Conservation (phyloP, 768 basidiomycete species). For the Trametes meyenii region DNA sequence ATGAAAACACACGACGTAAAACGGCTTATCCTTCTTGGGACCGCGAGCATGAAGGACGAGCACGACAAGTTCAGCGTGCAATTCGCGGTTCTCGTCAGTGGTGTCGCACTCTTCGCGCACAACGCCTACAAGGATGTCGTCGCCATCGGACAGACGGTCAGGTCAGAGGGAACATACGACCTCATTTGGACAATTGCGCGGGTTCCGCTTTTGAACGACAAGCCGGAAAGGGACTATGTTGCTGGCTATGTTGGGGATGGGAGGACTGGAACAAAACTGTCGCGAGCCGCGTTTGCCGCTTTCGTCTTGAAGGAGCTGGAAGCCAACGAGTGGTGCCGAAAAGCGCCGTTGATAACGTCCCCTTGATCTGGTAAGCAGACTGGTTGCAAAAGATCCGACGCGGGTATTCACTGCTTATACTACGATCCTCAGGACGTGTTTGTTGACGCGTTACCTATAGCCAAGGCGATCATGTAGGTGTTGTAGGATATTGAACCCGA, state of each 20-base stretch:
- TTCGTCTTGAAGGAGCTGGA: constrained; percentile 63
- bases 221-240: constrained; percentile 46
- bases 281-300: constrained; percentile 60
- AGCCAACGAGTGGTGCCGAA: constrained; percentile 46
- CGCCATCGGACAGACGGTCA: constrained; percentile 59
- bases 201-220: constrained; percentile 63
- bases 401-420: background rate
- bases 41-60: constrained; percentile 63
- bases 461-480: background rate
- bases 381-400: too few species aligned
- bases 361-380: constrained; percentile 24
- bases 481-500: background rate
- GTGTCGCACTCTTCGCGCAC: constrained; percentile 44
- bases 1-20: constrained; percentile 57
- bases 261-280: constrained; percentile 49
- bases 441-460: background rate
- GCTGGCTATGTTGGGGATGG: constrained; percentile 74
- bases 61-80: constrained; percentile 56
- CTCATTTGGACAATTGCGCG: constrained; percentile 73
- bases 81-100: constrained; percentile 46
- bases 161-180: constrained; percentile 42
- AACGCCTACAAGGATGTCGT: constrained; percentile 72
- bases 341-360: constrained; percentile 41
- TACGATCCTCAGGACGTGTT: background rate
- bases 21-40: constrained; percentile 68